Evolutionary conservation across 768 basidiomycete species (phyloP), one percentile per base, ranked within the genome.

Genomic region (Boletus rubroflammeus): DNA sequence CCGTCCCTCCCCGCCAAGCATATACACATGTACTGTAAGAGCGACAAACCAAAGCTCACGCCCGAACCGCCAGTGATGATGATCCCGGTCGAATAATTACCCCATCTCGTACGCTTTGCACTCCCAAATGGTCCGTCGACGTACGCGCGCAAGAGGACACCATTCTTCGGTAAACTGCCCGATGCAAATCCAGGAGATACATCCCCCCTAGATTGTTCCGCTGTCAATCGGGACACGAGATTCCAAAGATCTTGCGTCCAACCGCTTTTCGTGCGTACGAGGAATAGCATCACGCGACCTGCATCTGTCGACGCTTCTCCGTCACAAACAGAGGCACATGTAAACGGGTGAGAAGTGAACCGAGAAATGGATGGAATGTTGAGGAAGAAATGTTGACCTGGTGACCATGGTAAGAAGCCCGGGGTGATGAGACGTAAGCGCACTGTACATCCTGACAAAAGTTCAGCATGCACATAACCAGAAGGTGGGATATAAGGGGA

Each of bases 311-410:
- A 66, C 3, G 72, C 71, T 58, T 75, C 70, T 48, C 73, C 71
- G 51, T 85, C 82, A 58, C 79, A 83, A 28, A 84, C 72, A 32
- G 82, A 81, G 23, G 81, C 82, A 55, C 80, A 81, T 0, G 90
- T 90, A 68, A 90, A 91, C 3, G 89, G 89, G 62, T 91, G 89
- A 4, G 80, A 77, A 25, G 81, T 78, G 62, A 84, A 74, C 32
- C 70, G 73, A 3, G 84, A 83, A 26, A 92, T 73, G 29, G 78
- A 77, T 0, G 90, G 88, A 19, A 90, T 75, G 48, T 75, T 80
- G 55, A 92, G 74, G 23, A 86, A 75, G 61, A 90, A 82, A 67
- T 88, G 85, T 67, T 91, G 90, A n/a, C 89, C 90, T 3, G 89
- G 83, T 1, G 82, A 78, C 89, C 89, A 91, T 0, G 75, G 67